Evolutionary conservation across 371 early-diverging fungal species (phyloP).

Genomic region (Amoeboradix gromovi): DNA sequence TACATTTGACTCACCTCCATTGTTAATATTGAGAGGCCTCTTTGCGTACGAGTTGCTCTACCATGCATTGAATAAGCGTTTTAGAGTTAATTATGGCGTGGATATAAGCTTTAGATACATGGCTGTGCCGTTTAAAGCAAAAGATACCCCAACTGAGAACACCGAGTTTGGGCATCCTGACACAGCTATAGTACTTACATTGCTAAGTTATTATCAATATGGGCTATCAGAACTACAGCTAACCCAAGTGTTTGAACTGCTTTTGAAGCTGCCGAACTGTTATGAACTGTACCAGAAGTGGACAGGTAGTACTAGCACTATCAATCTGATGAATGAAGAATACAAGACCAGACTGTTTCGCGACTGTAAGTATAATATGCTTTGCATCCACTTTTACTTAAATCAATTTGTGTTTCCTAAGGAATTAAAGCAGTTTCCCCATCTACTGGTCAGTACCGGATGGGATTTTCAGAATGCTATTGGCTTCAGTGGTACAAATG

Average conservation of each 20-base stretch:
- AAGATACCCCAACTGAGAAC: neutral
- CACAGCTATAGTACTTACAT: neutral
- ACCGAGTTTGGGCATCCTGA: neutral
- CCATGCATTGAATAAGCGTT: neutral
- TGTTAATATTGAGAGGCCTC: neutral
- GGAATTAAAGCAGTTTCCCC: neutral
- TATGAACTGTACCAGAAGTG: neutral
- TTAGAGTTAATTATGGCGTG: neutral
- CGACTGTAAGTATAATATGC: neutral
- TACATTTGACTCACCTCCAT: neutral
- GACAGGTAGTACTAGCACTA: neutral
- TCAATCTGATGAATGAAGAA: neutral
- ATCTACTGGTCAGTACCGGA: neutral
- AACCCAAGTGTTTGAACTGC: neutral
- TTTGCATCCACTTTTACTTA: neutral
- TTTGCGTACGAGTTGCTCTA: neutral
- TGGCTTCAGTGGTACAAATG: neutral
- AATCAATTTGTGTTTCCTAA: neutral
- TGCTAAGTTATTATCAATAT: neutral
- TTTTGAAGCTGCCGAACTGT: neutral
- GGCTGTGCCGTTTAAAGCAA: neutral
- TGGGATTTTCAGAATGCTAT: neutral
- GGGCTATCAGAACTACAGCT: neutral
- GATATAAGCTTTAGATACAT: neutral
- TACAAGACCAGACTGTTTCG: neutral